Base-by-base conservation (phyloP, 2,329 filamentous ascomycete species). In the Paracamarosporium sp. region DNA sequence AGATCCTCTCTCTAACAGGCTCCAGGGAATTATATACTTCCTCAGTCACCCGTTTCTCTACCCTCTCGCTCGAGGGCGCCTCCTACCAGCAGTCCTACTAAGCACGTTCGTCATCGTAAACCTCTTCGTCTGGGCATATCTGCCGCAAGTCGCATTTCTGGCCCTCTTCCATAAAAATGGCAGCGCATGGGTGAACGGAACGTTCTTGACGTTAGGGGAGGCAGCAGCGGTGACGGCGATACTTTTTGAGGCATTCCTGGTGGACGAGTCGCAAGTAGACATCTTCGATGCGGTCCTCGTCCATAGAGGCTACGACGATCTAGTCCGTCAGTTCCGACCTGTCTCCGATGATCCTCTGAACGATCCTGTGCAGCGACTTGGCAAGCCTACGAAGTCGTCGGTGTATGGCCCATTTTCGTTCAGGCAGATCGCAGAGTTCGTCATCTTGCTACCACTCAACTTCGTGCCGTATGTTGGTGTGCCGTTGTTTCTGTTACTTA, bases 351-450 rank as follows among this genome's bases (percentile, higher is more conserved):
- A 93, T 59, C 87, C 87, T 1, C 30, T 73, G 51, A 86, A 89
- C 46, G 88, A 89, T 67, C 86, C 92, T 0, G 88, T 95, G 47
- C 89, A 89, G 72, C 89, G 89, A 77, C 86, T 98, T 0, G 94
- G 93, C 27, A 93, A 92, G 64, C 92, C 93, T 0, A 93, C 89
- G 0, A 86, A 81, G 22, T 83, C 87, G 1, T 91, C 92, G 0
- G 84, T 92, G 17, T 97, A 95, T 77, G 88, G 90, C 8, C 94
- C 94, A 0, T 97, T 96, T 82, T 96, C 91, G 54, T 80, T 97
- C 53, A 86, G 91, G n/a, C 94, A 97, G 76, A 95, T 97, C 56
- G 73, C 91, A 61, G 94, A 97, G 78, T 90, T 97, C 59, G 81
- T 96, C 35, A 59, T 84, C 12, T 70, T 83, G 33, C 68, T 85